Conservation (phyloP, 768 basidiomycete species). For the Pisolithus albus region DNA sequence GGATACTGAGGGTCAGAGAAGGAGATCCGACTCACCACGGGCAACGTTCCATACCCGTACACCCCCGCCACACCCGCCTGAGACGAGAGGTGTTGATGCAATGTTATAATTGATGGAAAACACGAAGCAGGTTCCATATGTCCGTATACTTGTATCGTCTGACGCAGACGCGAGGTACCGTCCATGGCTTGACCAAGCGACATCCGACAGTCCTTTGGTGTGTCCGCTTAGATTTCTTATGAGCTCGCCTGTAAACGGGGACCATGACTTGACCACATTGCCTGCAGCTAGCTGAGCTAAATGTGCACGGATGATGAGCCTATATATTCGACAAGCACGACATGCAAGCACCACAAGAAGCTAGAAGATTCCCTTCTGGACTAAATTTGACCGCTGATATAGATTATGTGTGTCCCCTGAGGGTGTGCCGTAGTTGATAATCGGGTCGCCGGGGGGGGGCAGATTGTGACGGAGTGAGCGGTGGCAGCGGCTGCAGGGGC, state of each 20-base stretch:
- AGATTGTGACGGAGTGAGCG: constrained; percentile 25
- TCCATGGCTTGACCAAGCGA: constrained; percentile 84
- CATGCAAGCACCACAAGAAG: constrained; percentile 69
- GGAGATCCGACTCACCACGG: constrained; percentile 43
- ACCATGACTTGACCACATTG: constrained; percentile 75
- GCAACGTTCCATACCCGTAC: constrained; percentile 89
- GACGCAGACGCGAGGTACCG: constrained; percentile 82
- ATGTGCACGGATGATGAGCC: not conserved
- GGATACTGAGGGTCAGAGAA: not conserved
- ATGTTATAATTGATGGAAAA: constrained; percentile 92
- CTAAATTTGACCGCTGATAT: constrained; percentile 91
- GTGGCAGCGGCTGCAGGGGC: constrained; percentile 27
- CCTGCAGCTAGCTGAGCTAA: constrained; percentile 77
- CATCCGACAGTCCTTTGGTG: constrained; percentile 78
- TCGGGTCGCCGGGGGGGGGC: constrained; percentile 48
- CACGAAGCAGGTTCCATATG: constrained; percentile 90
- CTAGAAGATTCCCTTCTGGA: constrained; percentile 76
- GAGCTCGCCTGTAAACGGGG: constrained; percentile 70
- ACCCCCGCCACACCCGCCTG: constrained; percentile 89
- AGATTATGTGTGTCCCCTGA: constrained; percentile 73
- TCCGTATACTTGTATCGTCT: constrained; percentile 82
- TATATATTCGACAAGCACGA: too few relatives aligned
- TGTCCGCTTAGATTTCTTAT: constrained; percentile 71
- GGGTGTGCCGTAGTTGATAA: constrained; percentile 59
- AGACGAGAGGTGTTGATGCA: constrained; percentile 81